A percentile compares a stretch with the other conserved stretches of the same genome.
phyloP scores from a whole-genome alignment of 2,329 filamentous ascomycete genomes.

The Fusarium sp. region DNA sequence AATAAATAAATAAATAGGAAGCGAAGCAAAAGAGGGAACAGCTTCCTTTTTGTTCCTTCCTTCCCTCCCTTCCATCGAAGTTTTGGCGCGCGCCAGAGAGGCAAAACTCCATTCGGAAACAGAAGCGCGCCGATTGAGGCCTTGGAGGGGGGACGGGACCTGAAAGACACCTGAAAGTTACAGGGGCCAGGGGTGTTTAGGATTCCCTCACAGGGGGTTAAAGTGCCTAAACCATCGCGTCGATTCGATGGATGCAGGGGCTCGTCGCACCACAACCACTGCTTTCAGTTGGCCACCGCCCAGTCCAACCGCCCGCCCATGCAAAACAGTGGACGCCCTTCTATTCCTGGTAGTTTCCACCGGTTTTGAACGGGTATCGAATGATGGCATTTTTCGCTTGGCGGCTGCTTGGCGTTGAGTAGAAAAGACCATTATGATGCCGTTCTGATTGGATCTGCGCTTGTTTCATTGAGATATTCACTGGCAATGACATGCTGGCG shows the following conservation, averaged over 20 bases:
- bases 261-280: slow-evolving; percentile 42
- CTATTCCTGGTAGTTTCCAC: slow-evolving; percentile 28
- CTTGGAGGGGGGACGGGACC: not conserved
- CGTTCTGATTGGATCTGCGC: slow-evolving; percentile 17
- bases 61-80: not conserved
- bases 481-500: not conserved
- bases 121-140: slow-evolving; percentile 5
- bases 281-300: slow-evolving; percentile 36
- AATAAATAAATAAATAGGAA: slow-evolving; percentile 6
- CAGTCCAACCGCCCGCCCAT: slow-evolving; percentile 4
- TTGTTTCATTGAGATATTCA: slow-evolving; percentile 16
- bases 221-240: slow-evolving; percentile 12
- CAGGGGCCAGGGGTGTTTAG: not conserved
- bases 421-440: not conserved
- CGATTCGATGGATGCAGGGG: slow-evolving; percentile 34
- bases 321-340: slow-evolving; percentile 17
- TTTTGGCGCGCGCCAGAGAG: slow-evolving; percentile 36
- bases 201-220: not conserved
- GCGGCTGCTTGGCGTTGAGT: not conserved
- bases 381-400: slow-evolving; percentile 12
- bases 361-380: slow-evolving; percentile 12
- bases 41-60: not conserved
- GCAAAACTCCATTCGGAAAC: slow-evolving; percentile 6
- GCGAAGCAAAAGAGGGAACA: not conserved
- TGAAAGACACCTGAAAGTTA: slow-evolving; percentile 7